Evolutionary conservation across 2,329 filamentous ascomycete species (phyloP).

Genomic region (Fonsecaea nubica): DNA sequence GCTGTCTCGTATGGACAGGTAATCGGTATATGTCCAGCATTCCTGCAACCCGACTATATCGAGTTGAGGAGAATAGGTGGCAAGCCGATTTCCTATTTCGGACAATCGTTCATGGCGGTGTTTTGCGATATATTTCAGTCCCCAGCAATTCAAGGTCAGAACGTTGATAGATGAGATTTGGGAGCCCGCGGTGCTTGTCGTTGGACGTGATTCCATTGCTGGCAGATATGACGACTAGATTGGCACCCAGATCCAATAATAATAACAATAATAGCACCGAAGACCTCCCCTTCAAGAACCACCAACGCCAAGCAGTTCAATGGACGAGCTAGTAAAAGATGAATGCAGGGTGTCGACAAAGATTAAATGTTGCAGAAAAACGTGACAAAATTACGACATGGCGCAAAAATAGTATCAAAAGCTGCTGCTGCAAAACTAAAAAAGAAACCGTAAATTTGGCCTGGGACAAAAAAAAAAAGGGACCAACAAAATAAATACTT

Average conservation of each 20-base stretch:
- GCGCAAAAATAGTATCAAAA: not conserved
- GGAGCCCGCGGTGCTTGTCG: not conserved
- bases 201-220: not conserved
- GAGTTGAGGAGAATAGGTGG: conserved; percentile 69
- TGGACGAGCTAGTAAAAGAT: conserved; percentile 8
- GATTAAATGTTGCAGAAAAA: not conserved
- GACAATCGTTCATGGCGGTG: conserved; percentile 77
- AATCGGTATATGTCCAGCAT: conserved; percentile 89
- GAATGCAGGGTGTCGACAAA: conserved; percentile 5
- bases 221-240: not conserved
- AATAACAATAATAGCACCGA: not conserved
- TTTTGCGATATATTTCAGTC: conserved; percentile 83
- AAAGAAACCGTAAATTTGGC: not conserved
- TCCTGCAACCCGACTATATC: conserved; percentile 94
- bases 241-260: not conserved
- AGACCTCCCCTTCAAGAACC: not conserved
- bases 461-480: not conserved
- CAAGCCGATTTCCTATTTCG: conserved; percentile 83
- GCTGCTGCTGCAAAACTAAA: not conserved
- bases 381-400: conserved; percentile 5
- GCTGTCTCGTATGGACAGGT: conserved; percentile 74
- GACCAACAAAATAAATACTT: too few species aligned
- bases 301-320: conserved; percentile 10
- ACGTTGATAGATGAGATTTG: conserved; percentile 63
- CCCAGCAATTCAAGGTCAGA: conserved; percentile 95